A percentile compares a stretch with the other conserved stretches of the same genome.
Evolutionary conservation across 1,139 yeast species (phyloP).

Genomic region (Meyerozyma guilliermondii): DNA sequence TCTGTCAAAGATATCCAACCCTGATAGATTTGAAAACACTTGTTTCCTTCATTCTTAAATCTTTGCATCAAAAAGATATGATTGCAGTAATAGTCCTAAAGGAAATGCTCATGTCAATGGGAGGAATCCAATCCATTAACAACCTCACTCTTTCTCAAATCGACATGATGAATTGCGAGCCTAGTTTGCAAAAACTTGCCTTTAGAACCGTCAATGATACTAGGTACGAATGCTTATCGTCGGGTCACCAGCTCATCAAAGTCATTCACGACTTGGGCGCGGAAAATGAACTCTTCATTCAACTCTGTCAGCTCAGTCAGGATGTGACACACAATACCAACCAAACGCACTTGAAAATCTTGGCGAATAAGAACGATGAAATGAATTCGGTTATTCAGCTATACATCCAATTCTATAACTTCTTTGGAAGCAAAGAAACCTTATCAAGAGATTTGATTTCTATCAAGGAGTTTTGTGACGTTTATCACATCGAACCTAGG

Average conservation of each 20-base stretch:
- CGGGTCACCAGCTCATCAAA: conserved; percentile 52
- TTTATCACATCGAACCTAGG: conserved; percentile 50
- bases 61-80: conserved; percentile 57
- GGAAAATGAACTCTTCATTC: conserved; percentile 58
- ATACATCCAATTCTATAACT: conserved; percentile 53
- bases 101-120: conserved; percentile 70
- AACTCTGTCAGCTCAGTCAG: conserved; percentile 51
- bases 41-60: conserved; percentile 56
- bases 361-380: conserved; percentile 72
- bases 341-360: conserved; percentile 58
- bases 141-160: conserved; percentile 66
- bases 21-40: conserved; percentile 52
- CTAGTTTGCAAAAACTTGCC: conserved; percentile 50
- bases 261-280: conserved; percentile 42
- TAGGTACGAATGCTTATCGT: conserved; percentile 40
- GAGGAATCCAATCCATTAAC: conserved; percentile 70
- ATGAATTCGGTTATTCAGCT: conserved; percentile 60
- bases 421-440: conserved; percentile 36
- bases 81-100: conserved; percentile 65
- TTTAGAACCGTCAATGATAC: conserved; percentile 59
- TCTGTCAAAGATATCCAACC: conserved; percentile 49
- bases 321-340: conserved; percentile 34
- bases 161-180: conserved; percentile 62
- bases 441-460: conserved; percentile 39
- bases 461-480: conserved; percentile 39